Evolutionary conservation across 108 stramenopile genomes (phyloP), one percentile per base, ranked within the genome.

Genomic region (Cyclotella cryptica): DNA sequence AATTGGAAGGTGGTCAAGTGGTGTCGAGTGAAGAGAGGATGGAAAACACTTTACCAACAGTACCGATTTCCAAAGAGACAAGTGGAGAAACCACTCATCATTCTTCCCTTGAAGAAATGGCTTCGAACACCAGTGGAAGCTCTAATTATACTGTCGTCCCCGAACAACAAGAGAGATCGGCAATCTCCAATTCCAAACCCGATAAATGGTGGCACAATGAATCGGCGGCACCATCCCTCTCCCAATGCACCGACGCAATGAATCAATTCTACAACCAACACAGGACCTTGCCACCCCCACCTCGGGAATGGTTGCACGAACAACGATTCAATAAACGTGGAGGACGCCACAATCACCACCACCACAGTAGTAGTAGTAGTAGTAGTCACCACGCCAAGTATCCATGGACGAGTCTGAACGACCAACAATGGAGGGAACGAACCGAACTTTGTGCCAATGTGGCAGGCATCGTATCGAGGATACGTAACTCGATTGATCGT

Each of bases 231-330:
- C 74, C 62, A 14, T 41, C 69, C 42, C 69, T 81, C 24, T 45
- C 13, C 12, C 61, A 68, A 53, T 82, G 64, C 39, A 67, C 66
- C 0, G 29, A 72, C 45, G 65, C 81, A 1, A 82, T 82, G 58
- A 52, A 61, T 60, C 44, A 71, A 42, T 53, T 82, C 0, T 68
- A 49, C 57, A 24, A 52, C 27, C 19, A 71, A n/a, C 70, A 75
- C 39, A n/a, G 15, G 13, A 45, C 66, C 3, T 47, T 76, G 27
- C 81, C 81, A 1, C 74, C 75, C 39, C 64, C 74, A 6, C 58
- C 74, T 18, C 70, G 65, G 59, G 74, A 67, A 39, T 76, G 75
- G 74, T 55, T 72, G 7, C 70, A 76, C 35, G 69, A 71, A 76
- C 65, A 57, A 5, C 15, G 19, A 30, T 68, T 51, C 30, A 51